phyloP scores from a whole-genome alignment of 139 green algal genomes.

The Ulvella scutata region DNA sequence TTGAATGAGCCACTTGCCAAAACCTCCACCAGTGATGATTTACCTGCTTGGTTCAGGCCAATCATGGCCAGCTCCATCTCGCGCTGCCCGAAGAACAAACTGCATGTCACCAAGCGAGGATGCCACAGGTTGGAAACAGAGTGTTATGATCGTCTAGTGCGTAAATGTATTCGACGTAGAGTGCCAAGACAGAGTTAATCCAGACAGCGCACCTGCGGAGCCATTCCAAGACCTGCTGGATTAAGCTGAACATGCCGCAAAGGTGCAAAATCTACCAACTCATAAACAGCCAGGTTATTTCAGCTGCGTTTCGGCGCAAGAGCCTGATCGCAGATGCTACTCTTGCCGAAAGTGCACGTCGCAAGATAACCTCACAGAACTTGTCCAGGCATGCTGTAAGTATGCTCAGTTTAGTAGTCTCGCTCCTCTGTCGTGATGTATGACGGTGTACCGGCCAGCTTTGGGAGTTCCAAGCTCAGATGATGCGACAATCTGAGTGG shows the following conservation, averaged over 20 bases:
- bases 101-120: constrained; percentile 14
- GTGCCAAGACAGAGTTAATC: neutral
- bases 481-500: too few species aligned
- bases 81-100: constrained; percentile 88
- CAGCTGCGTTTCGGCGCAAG: too few species aligned
- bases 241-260: constrained; percentile 6
- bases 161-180: neutral
- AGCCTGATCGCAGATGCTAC: too few species aligned
- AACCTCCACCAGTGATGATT: constrained; percentile 90
- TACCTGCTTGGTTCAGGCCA: constrained; percentile 92
- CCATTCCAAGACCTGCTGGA: constrained; percentile 35
- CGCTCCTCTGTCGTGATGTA: too few species aligned
- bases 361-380: too few species aligned
- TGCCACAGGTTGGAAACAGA: neutral
- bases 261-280: too few species aligned
- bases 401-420: too few species aligned
- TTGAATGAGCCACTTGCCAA: constrained; percentile 78
- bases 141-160: neutral
- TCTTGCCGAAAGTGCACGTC: too few species aligned
- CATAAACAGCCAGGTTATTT: too few species aligned
- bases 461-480: too few species aligned
- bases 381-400: too few species aligned
- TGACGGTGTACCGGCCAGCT: too few species aligned
- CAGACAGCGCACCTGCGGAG: constrained; percentile 24
- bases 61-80: constrained; percentile 98